Evolutionary conservation across 306 rosid genomes (phyloP).

Genomic region (Cucurbita argyrosperma): DNA sequence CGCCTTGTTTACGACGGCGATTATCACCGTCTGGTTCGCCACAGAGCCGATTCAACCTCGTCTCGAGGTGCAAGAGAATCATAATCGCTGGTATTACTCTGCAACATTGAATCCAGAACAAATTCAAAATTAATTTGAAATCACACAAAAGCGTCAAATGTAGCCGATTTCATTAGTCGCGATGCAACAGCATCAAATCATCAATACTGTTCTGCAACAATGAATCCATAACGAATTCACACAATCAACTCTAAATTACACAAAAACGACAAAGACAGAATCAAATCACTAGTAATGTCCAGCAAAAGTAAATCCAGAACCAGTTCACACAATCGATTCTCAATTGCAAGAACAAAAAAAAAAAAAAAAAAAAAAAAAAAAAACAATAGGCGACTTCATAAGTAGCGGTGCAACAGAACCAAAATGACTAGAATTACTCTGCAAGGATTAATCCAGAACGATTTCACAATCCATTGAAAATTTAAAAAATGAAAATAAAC

Average conservation of each 20-base stretch:
- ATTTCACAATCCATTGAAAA: not conserved
- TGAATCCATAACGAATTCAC: not conserved
- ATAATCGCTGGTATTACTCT: not conserved
- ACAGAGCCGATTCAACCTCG: slow-evolving; percentile 25
- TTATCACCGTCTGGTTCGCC: slow-evolving; percentile 53
- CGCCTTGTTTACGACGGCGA: slow-evolving; percentile 46
- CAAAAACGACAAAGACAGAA: not conserved
- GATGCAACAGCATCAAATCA: too few relatives aligned
- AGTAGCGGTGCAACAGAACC: slow-evolving; percentile 5
- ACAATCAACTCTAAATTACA: not conserved
- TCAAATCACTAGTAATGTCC: not conserved
- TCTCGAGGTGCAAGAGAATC: slow-evolving; percentile 9
- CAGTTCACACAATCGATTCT: not conserved
- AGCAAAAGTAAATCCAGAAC: not conserved
- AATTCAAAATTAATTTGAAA: not conserved
- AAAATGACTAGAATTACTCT: not conserved
- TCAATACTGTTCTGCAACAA: too few relatives aligned
- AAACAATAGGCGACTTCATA: not conserved
- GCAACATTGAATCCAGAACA: not conserved
- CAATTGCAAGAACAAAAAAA: not conserved
- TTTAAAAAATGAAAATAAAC: too few relatives aligned
- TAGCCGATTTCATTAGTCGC: too few relatives aligned
- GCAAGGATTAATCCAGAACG: not conserved
- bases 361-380: too few relatives aligned
- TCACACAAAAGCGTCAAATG: not conserved